Base-by-base conservation (phyloP, 257 asterid genomes). In the Penstemon barbatus region DNA sequence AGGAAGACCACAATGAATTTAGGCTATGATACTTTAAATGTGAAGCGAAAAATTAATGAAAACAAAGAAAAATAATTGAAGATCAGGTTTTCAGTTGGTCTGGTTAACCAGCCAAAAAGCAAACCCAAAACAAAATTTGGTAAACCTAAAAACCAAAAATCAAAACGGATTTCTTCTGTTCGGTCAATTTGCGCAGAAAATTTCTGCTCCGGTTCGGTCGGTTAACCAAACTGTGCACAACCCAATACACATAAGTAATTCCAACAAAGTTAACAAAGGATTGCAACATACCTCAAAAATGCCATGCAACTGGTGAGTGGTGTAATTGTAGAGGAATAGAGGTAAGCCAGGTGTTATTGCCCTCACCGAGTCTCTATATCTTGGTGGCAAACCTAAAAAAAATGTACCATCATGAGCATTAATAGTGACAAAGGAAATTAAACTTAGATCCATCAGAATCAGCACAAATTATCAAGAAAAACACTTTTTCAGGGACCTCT, bases 291-390 rank as follows among this genome's bases (percentile, higher is more conserved):
- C 99, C 96, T 93, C 96, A 68, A 90, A 93, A 63, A 93, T 84
- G 25, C 99, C 99, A 77, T 93, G 96, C 95, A 93, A 68, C 87
- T 89, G 99, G 72, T 90, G 96, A 81, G 95, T 93, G 66, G 97
- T 90, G 71, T 88, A 93, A 25, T 90, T 90, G 79, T 93, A 90
- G 64, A 93, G 91, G 77, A 90, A 90, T 70, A 93, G 73, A 43
- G 96, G 97, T 71, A 93, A 83, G 73, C 97, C 99, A 15, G 98
- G 97, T 8, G 98, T 93, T 68, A 93, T 90, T 66, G 96, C 97
- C 84, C 97, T 86, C 72, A 89, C 99, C 19, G 97, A 90, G 75
- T 93, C 99, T 73, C 96, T 81, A 68, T 90, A 93, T 74, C 99
- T 85, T 36, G 99, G 96, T 39, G 99, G 99, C 67, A 93, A 68